Percentiles rank a stretch among this genome's conserved stretches.
Conservation (phyloP, 257 asterid genomes). For the Solanum chaucha region DNA sequence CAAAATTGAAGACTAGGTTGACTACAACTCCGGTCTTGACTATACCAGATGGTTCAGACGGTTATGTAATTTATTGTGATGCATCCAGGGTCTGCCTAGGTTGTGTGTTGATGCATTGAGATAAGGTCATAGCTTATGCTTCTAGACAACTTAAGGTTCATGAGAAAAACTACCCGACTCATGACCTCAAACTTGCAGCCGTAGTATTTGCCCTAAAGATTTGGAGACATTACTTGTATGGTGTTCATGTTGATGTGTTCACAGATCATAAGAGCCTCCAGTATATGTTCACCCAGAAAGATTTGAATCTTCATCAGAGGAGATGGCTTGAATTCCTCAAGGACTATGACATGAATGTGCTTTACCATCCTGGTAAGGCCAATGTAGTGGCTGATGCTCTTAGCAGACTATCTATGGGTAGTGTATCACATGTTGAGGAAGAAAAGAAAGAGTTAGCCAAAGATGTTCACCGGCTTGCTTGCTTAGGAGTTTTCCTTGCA, state of each 20-base stretch:
- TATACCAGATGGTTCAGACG: neutral
- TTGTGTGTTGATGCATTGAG: neutral
- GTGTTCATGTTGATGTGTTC: neutral
- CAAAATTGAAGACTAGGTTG: too few species aligned
- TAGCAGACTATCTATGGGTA: neutral
- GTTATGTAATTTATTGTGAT: neutral
- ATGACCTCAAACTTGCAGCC: neutral
- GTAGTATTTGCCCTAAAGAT: neutral
- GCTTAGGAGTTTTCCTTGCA: neutral
- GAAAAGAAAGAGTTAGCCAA: neutral
- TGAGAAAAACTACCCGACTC: neutral
- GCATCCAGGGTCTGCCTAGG: neutral
- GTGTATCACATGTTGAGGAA: neutral
- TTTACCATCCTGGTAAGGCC: neutral
- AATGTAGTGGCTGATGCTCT: neutral
- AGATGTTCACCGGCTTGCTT: neutral
- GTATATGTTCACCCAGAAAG: neutral
- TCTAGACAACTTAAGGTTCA: neutral
- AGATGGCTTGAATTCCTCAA: neutral
- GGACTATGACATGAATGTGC: neutral
- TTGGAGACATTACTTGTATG: neutral
- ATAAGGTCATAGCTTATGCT: too few species aligned
- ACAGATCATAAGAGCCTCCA: neutral
- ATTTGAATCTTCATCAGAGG: neutral
- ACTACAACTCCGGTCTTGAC: neutral